Evolutionary conservation across 2,329 filamentous ascomycete genomes (phyloP), one percentile per base, ranked within the genome.

Genomic region (Aspergillus awamori): DNA sequence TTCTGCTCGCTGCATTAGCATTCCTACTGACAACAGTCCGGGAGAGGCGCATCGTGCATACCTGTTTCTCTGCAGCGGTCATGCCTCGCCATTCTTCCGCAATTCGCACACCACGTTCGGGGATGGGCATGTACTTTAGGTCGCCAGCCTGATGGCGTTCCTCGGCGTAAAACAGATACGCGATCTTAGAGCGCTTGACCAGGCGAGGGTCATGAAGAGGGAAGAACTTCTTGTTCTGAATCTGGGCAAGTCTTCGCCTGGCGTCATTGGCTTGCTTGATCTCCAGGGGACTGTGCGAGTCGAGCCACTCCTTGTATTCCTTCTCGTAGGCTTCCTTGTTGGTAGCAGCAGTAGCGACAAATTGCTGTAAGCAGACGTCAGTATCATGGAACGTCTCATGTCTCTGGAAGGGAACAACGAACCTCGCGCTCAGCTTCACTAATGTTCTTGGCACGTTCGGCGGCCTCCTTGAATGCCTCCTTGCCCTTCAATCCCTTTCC

Each of bases 251-350:
- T n/a, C 56, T 65, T 28, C 41, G 61, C 39, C 88, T 84, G 10
- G 88, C 88, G 10, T 65, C 69, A 71, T 90, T 90, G 59, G 88
- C 87, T 3, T 78, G 61, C 49, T 77, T 77, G 66, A 90, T 89
- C 69, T 88, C 72, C 5, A 84, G 76, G 8, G 85, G 82, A 1
- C 84, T 84, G 69, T 87, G 74, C 3, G 73, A 75, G 33, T 81
- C 72, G 20, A 90, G 72, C 85, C 85, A 90, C 61, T 79, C 70
- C 30, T 82, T 76, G 69, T 82, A 83, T 13, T 76, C 77, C 20
- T 76, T 74, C 20, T 72, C 66, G 53, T 81, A 82, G 13, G 77
- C 74, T 43, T 76, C 78, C 20, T 72, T 80, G 65, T 80, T 81
- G 61, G 82, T 69, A 58, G 79, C 79, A 54, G 82, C 83, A 17